A percentile compares a stretch with the other conserved stretches of the same genome.
Evolutionary conservation across 2,329 filamentous ascomycete species (phyloP).

Genomic region (Chaetomium globosum): DNA sequence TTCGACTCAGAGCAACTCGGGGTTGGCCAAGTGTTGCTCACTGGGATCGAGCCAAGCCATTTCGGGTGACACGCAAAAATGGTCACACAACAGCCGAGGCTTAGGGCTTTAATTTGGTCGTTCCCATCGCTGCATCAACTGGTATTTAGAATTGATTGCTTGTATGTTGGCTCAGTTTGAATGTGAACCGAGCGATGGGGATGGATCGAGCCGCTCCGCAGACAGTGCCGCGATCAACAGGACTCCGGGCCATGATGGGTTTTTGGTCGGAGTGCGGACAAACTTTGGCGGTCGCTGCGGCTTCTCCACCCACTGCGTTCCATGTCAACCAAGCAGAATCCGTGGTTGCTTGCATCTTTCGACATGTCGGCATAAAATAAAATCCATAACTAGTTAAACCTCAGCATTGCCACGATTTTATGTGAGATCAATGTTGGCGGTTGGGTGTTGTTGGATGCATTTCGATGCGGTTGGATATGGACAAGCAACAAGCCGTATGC

Average conservation of each 20-base stretch:
- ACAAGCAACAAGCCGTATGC: not conserved
- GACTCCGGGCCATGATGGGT: not conserved
- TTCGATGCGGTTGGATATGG: no score
- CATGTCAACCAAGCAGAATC: no score
- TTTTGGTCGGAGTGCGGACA: conserved; percentile 29
- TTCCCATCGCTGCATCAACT: not conserved
- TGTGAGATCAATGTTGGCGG: not conserved
- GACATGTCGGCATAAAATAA: not conserved
- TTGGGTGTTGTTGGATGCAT: not conserved
- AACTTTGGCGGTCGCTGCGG: conserved; percentile 19
- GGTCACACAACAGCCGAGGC: not conserved
- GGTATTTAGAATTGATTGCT: not conserved
- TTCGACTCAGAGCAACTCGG: not conserved
- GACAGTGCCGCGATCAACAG: not conserved
- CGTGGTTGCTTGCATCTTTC: not conserved
- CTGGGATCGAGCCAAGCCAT: not conserved
- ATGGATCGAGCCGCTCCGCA: not conserved
- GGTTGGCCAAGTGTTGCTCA: not conserved
- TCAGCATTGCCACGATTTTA: not conserved
- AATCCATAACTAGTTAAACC: not conserved
- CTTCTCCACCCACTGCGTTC: no score
- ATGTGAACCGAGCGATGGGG: not conserved
- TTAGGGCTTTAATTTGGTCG: not conserved
- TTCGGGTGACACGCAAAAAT: no score
- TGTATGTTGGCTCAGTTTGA: not conserved